These are phyloP conservation scores for Claviceps monticola DNA, from an alignment of 2,329 filamentous ascomycete species.

Conservation along the genomic window DNA sequence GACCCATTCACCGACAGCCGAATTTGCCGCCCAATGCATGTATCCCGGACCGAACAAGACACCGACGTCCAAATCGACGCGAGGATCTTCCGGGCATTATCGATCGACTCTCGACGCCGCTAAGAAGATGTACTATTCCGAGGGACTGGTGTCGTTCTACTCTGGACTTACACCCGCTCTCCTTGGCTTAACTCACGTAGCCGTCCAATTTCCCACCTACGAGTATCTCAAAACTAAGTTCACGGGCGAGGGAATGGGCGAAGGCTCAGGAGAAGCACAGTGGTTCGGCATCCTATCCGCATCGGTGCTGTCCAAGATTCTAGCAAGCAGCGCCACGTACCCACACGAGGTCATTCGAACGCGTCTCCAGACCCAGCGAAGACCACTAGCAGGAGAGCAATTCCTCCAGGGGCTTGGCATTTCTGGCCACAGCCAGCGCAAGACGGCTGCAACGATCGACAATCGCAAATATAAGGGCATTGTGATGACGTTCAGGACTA, in stretches of 20 bases:
- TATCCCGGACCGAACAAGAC: constrained; percentile 38
- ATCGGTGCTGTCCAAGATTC: constrained; percentile 85
- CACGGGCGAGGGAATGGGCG: constrained; percentile 79
- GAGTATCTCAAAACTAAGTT: constrained; percentile 86
- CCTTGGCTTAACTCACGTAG: constrained; percentile 84
- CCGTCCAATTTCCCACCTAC: constrained; percentile 93
- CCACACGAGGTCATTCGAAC: constrained; percentile 95
- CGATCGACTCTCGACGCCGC: constrained; percentile 79
- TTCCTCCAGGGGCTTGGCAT: constrained; percentile 37
- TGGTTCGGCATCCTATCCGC: constrained; percentile 76
- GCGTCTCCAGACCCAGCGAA: constrained; percentile 81
- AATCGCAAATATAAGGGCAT: constrained; percentile 61
- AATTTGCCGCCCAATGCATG: constrained; percentile 28
- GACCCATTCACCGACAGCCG: constrained; percentile 39
- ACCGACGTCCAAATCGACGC: constrained; percentile 38
- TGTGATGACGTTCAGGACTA: constrained; percentile 67
- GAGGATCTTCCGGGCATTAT: constrained; percentile 79
- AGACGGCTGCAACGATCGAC: constrained; percentile 11
- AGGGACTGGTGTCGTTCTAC: constrained; percentile 86
- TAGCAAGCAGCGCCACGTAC: constrained; percentile 90
- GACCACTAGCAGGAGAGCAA: constrained; percentile 44
- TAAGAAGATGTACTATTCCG: constrained; percentile 85
- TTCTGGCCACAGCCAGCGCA: constrained; percentile 18
- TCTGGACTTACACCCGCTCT: constrained; percentile 87
- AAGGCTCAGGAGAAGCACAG: constrained; percentile 42